Evolutionary conservation across 345 rosid species (phyloP).

Genomic region (Syzygium oleosum): DNA sequence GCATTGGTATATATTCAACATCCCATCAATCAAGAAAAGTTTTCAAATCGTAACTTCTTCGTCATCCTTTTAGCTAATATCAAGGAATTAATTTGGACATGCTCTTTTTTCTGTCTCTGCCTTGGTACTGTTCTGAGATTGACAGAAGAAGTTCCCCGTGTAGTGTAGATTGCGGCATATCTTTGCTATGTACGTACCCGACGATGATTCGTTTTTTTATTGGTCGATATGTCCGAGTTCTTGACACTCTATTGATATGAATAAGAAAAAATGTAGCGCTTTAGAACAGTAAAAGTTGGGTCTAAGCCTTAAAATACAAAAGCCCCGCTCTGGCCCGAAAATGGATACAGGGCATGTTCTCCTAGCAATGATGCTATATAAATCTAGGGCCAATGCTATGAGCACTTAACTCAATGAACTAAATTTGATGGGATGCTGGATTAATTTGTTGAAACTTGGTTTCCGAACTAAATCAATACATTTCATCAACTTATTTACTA

Average conservation of each 20-base stretch:
- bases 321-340: neutral
- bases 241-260: neutral
- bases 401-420: neutral
- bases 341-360: neutral
- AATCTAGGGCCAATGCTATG: neutral
- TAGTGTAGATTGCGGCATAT: neutral
- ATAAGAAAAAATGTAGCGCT: neutral
- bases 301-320: neutral
- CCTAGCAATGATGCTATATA: neutral
- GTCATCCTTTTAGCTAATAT: neutral
- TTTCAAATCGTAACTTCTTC: neutral
- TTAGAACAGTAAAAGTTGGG: neutral
- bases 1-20: neutral
- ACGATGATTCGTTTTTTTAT: neutral
- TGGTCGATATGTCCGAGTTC: neutral
- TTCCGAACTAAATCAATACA: neutral
- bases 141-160: neutral
- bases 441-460: neutral
- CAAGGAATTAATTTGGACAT: neutral
- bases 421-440: neutral
- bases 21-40: neutral
- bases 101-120: neutral
- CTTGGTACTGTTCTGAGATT: neutral
- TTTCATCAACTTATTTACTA: neutral
- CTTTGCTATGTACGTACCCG: neutral